Evolutionary conservation across 176 grass and related monocot species (phyloP), one percentile per base, ranked within the genome.

Genomic region (Poa annua): DNA sequence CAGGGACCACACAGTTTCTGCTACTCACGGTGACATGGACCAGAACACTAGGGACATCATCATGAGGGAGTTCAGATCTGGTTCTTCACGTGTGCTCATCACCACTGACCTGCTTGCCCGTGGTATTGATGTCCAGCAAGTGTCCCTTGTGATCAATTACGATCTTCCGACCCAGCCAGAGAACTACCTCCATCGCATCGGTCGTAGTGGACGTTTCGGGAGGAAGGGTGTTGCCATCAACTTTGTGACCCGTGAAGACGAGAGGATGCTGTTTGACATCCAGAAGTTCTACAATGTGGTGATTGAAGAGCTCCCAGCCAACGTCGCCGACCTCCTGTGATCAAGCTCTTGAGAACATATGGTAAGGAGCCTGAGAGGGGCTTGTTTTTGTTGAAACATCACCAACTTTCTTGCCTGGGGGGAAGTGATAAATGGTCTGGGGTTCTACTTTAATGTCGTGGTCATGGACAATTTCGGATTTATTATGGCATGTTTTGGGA

Each of bases 21-120:
- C 94, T n/a, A 97, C 94, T 4, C 94, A 97, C 0, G 94, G 94
- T 60, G 94, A 97, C 76, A 97, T 97, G 94, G 94, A 93, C 86
- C 94, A 97, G 87, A 97, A 97, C 79, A 97, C 91, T 49, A 86
- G 94, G 85, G 94, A 97, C 79, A 97, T 97, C 86, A 93, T 97
- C 81, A 97, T 97, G 94, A 85, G 94, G 13, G 94, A 97, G 80
- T 97, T 97, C 75, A 61, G 94, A 56, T 97, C 94, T 74, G 94
- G 94, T 48, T 97, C 94, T 19, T 93, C 90, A 1, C 88, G 94
- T 84, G 94, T 97, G 66, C 77, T 97, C 70, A 97, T 97, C 76
- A 97, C 94, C 81, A 97, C 94, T 0, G 94, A 97, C 75, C 86
- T 97, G 36, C 88, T 97, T 72, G 94, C 94, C 42, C 88, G 94